Evolutionary conservation across 2,329 filamentous ascomycete genomes (phyloP).

Genomic region (Pestalotiopsis fici): DNA sequence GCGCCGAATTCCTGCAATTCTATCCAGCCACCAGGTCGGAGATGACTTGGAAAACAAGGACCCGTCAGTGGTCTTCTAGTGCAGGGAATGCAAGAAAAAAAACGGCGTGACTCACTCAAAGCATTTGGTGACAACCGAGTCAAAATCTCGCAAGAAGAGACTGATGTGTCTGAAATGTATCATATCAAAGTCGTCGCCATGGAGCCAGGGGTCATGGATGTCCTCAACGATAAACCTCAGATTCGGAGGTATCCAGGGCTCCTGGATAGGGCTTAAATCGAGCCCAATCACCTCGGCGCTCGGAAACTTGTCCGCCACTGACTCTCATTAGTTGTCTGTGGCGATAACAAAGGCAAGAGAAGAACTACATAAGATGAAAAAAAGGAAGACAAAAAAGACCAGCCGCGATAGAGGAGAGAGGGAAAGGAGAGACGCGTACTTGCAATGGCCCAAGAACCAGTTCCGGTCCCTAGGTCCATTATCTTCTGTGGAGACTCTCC

Average conservation of each 20-base stretch:
- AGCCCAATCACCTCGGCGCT: constrained; percentile 20
- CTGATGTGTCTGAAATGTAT: constrained; percentile 49
- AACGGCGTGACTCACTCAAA: background rate
- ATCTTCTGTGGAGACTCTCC: constrained; percentile 19
- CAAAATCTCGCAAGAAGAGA: constrained; percentile 11
- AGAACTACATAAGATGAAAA: no score
- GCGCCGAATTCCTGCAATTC: constrained; percentile 24
- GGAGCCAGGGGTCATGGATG: constrained; percentile 48
- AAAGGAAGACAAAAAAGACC: background rate
- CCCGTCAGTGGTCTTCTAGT: background rate
- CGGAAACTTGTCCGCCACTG: constrained; percentile 20
- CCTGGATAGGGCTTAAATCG: constrained; percentile 24
- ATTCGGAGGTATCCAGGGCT: constrained; percentile 45
- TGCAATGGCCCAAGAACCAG: constrained; percentile 43
- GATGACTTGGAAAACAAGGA: constrained; percentile 14
- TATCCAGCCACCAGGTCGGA: constrained; percentile 24
- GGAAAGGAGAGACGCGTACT: constrained; percentile 11
- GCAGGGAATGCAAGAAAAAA: background rate
- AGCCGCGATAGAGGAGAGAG: background rate
- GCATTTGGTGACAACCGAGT: background rate
- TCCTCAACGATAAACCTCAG: constrained; percentile 56
- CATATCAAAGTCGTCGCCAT: constrained; percentile 48
- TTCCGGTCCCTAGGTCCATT: constrained; percentile 36
- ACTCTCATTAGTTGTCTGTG: background rate
- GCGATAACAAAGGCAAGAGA: background rate